phyloP scores from a whole-genome alignment of 129 eudicot species.

The Flaveria robusta region DNA sequence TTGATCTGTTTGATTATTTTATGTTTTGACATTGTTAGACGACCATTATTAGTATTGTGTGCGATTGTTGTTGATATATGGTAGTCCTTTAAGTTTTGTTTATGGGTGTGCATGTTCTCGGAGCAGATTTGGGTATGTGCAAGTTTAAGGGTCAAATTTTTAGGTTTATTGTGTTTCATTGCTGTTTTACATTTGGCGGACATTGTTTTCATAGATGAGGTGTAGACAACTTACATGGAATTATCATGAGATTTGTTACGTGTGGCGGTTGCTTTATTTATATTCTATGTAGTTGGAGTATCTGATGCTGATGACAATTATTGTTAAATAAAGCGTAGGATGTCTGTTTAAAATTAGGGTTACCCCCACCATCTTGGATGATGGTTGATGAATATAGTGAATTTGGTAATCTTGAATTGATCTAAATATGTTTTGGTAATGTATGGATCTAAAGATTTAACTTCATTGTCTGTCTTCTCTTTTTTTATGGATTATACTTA shows the following conservation, averaged over 20 bases:
- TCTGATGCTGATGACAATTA: constrained; percentile 25
- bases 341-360: constrained; percentile 24
- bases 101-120: background rate
- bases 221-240: background rate
- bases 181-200: background rate
- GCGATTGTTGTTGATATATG: background rate
- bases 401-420: background rate
- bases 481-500: background rate
- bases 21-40: background rate
- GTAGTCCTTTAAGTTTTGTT: background rate
- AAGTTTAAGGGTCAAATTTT: background rate
- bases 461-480: background rate
- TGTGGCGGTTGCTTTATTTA: constrained; percentile 14
- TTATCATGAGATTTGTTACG: background rate
- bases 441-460: background rate
- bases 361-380: constrained; percentile 2
- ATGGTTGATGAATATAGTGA: constrained; percentile 12
- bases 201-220: background rate
- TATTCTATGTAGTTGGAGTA: constrained; percentile 28
- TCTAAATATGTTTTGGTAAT: too few species aligned
- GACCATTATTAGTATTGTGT: background rate
- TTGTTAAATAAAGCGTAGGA: background rate
- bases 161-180: background rate
- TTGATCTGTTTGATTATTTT: constrained; percentile 34
- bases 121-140: too few species aligned